Conservation (phyloP, 192 early-diverging fungal genomes). For the Chytriomyces sp. region DNA sequence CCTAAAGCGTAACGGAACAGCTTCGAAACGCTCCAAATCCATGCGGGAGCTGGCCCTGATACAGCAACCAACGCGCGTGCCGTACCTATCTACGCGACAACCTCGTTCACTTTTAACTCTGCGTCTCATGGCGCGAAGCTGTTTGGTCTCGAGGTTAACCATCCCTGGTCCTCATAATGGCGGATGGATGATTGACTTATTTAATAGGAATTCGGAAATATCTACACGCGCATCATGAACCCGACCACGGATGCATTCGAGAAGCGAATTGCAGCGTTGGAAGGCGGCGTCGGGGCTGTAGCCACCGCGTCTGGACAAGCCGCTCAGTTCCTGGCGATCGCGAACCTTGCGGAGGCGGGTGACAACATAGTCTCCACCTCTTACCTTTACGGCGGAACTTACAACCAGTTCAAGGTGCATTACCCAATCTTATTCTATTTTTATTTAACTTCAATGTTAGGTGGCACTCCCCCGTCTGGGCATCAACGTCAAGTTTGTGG, state of each 20-base stretch:
- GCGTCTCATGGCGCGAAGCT: slow-evolving; percentile 80
- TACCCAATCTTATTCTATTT: too few relatives aligned
- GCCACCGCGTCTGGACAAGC: slow-evolving; percentile 79
- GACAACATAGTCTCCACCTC: slow-evolving; percentile 86
- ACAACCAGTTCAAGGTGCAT: slow-evolving; percentile 86
- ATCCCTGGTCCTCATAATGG: too few relatives aligned
- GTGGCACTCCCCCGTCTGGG: slow-evolving; percentile 74
- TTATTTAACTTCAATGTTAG: slow-evolving; percentile 74
- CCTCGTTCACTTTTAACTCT: slow-evolving; percentile 82
- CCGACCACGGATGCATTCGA: slow-evolving; percentile 90
- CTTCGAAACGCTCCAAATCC: slow-evolving; percentile 92
- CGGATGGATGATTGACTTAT: too few relatives aligned
- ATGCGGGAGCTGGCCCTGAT: slow-evolving; percentile 76
- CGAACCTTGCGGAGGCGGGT: slow-evolving; percentile 75
- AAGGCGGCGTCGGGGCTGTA: slow-evolving; percentile 75
- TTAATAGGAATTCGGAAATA: slow-evolving; percentile 69
- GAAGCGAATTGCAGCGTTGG: slow-evolving; percentile 87
- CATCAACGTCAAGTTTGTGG: slow-evolving; percentile 77
- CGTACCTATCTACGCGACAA: slow-evolving; percentile 88
- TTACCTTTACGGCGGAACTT: slow-evolving; percentile 59
- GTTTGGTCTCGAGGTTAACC: slow-evolving; percentile 64
- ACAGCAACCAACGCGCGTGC: slow-evolving; percentile 76
- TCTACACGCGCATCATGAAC: slow-evolving; percentile 84
- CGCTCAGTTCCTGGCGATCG: slow-evolving; percentile 82
- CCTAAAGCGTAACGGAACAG: neutral